These are phyloP conservation scores for Fraxinus nigra DNA, from an alignment of 305 asterid species.

Conservation along the genomic window DNA sequence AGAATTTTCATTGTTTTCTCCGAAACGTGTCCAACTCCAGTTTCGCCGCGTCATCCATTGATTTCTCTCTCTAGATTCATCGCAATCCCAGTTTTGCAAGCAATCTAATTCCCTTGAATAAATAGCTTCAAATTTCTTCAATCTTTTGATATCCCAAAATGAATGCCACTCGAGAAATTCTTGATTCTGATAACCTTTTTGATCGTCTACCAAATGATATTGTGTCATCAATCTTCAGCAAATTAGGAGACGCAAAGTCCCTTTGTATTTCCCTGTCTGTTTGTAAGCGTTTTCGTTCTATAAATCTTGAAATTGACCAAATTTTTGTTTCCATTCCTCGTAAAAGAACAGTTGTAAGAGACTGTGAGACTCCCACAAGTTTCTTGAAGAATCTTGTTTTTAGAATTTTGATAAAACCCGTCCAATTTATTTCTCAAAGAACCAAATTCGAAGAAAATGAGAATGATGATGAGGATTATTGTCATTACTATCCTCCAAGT, in stretches of 20 bases:
- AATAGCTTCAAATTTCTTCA: neutral
- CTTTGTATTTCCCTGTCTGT: constrained; percentile 48
- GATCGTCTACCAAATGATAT: constrained; percentile 59
- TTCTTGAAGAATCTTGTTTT: constrained; percentile 27
- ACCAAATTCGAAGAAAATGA: constrained; percentile 31
- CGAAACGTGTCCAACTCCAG: constrained; percentile 12
- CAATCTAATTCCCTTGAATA: neutral
- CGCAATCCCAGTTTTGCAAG: neutral
- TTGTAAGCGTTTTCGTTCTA: constrained; percentile 49
- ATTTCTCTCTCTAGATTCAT: neutral
- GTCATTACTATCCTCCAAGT: constrained; percentile 31
- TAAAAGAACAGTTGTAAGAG: constrained; percentile 18
- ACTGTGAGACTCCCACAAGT: constrained; percentile 17
- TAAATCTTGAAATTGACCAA: constrained; percentile 40
- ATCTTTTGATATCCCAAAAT: neutral
- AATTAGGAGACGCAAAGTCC: constrained; percentile 51
- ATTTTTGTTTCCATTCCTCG: constrained; percentile 43
- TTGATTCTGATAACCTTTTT: constrained; percentile 29
- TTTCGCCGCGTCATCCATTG: constrained; percentile 7
- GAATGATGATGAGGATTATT: constrained; percentile 30
- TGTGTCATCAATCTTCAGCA: constrained; percentile 41
- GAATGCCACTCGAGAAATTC: constrained; percentile 3
- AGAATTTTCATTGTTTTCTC: neutral
- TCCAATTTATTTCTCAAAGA: constrained; percentile 33
- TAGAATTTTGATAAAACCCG: constrained; percentile 37